These are phyloP conservation scores for Pseudozyma tsukubaensis DNA, from an alignment of 1,284 basidiomycete genomes.

Conservation along the genomic window DNA sequence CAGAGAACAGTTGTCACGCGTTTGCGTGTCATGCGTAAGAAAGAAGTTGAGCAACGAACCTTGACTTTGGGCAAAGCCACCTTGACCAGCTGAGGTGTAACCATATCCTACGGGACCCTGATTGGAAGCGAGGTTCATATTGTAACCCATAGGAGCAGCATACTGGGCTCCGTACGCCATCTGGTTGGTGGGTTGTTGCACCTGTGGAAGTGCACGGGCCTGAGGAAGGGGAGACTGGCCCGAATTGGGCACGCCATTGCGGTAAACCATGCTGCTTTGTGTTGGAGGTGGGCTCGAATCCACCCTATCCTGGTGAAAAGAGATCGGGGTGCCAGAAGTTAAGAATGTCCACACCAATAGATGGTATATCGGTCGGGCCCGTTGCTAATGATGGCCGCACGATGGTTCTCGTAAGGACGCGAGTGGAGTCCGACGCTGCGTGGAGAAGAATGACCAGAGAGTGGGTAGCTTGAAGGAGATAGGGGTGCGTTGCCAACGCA, in stretches of 20 bases:
- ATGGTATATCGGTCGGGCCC: not conserved
- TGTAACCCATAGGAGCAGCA: slow-evolving; percentile 56
- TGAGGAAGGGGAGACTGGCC: slow-evolving; percentile 44
- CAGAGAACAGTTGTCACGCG: not conserved
- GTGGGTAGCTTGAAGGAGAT: not conserved
- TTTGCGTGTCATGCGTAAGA: slow-evolving; percentile 2
- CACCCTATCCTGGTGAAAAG: too few relatives aligned
- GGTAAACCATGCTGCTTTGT: slow-evolving; percentile 35
- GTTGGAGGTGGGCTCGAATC: not conserved
- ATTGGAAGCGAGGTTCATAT: slow-evolving; percentile 40
- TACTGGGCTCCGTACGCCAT: slow-evolving; percentile 62
- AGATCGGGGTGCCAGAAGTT: not conserved
- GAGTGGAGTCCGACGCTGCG: not conserved
- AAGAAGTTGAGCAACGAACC: slow-evolving; percentile 37
- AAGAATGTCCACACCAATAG: not conserved
- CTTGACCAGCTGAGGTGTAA: slow-evolving; percentile 57
- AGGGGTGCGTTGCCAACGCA: not conserved
- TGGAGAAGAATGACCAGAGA: not conserved
- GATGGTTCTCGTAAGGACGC: too few relatives aligned
- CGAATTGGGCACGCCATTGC: slow-evolving; percentile 37
- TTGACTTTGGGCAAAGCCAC: slow-evolving; percentile 63
- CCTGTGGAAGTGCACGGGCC: slow-evolving; percentile 47
- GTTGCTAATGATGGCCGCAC: too few relatives aligned
- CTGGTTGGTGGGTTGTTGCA: slow-evolving; percentile 58
- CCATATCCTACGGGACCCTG: slow-evolving; percentile 50